Percentiles rank a stretch among this genome's conserved stretches.
Conservation (phyloP, 2,329 filamentous ascomycete species). For the Hawksworthiomyces lignivorus region DNA sequence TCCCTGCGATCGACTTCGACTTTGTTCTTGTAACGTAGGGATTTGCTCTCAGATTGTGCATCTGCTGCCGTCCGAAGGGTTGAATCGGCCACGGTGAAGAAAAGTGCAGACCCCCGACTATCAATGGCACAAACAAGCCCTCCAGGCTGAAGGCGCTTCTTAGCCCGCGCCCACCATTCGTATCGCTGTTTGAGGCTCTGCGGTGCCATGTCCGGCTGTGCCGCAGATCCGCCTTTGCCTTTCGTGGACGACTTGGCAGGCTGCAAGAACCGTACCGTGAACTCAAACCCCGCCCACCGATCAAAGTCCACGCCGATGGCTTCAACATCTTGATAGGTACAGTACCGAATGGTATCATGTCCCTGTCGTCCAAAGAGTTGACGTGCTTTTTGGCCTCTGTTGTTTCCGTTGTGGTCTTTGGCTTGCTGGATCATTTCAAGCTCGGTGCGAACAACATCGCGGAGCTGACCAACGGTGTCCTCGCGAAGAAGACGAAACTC, state of each 20-base stretch:
- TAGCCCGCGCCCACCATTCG: conserved; percentile 44
- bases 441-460: conserved; percentile 37
- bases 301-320: conserved; percentile 28
- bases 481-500: conserved; percentile 50
- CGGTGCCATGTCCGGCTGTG: background rate
- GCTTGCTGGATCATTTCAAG: conserved; percentile 24
- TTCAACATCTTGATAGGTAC: conserved; percentile 28
- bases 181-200: conserved; percentile 23
- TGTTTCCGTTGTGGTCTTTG: conserved; percentile 1
- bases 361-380: conserved; percentile 1
- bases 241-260: conserved; percentile 20
- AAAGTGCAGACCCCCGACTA: conserved; percentile 28
- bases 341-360: conserved; percentile 24
- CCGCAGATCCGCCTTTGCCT: too few relatives aligned
- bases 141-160: conserved; percentile 41
- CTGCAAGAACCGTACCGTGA: conserved; percentile 38
- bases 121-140: conserved; percentile 42
- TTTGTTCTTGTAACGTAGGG: background rate
- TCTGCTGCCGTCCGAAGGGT: conserved; percentile 16
- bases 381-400: too few relatives aligned
- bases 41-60: conserved; percentile 5
- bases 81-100: conserved; percentile 31
- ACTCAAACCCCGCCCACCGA: conserved; percentile 31
- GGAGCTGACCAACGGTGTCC: conserved; percentile 46
- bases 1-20: background rate